phyloP scores from a whole-genome alignment of 1,139 yeast species.

The Lodderomyces theae region DNA sequence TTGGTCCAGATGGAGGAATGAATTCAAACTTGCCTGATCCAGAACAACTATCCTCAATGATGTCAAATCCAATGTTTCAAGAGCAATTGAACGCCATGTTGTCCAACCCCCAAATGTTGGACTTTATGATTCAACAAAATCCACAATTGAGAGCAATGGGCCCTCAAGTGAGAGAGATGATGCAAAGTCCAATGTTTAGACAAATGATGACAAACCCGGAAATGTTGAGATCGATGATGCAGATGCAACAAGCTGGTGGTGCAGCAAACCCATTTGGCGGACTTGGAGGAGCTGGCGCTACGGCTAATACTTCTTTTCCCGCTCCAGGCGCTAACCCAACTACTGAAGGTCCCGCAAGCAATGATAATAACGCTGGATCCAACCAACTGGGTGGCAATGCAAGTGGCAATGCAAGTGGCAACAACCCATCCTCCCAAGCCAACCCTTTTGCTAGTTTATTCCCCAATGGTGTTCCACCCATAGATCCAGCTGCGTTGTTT shows the following conservation, averaged over 20 bases:
- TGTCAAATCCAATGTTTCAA: conserved; percentile 78
- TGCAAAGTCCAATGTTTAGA: conserved; percentile 81
- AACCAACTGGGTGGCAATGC: conserved; percentile 15
- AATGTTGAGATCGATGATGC: conserved; percentile 78
- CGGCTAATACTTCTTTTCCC: conserved; percentile 41
- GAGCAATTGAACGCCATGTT: conserved; percentile 79
- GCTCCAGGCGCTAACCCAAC: conserved; percentile 54
- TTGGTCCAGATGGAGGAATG: conserved; percentile 96
- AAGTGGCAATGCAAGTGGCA: conserved; percentile 20
- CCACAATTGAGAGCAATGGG: conserved; percentile 87
- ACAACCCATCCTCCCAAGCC: conserved; percentile 22
- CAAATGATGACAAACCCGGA: conserved; percentile 86
- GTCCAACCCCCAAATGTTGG: conserved; percentile 78
- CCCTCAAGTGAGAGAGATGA: conserved; percentile 81
- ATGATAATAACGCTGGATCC: conserved; percentile 17
- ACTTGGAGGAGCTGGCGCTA: conserved; percentile 15
- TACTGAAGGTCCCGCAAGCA: conserved; percentile 28
- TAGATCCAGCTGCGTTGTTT: conserved; percentile 45
- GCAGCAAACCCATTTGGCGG: conserved; percentile 21
- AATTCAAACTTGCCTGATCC: conserved; percentile 64
- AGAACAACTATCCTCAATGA: conserved; percentile 68
- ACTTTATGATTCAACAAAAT: conserved; percentile 74
- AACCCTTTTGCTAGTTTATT: conserved; percentile 55
- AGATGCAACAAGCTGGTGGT: conserved; percentile 61
- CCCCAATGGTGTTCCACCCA: conserved; percentile 36